Evolutionary conservation across 768 basidiomycete genomes (phyloP), one percentile per base, ranked within the genome.

Genomic region (Vishniacozyma victoriae): DNA sequence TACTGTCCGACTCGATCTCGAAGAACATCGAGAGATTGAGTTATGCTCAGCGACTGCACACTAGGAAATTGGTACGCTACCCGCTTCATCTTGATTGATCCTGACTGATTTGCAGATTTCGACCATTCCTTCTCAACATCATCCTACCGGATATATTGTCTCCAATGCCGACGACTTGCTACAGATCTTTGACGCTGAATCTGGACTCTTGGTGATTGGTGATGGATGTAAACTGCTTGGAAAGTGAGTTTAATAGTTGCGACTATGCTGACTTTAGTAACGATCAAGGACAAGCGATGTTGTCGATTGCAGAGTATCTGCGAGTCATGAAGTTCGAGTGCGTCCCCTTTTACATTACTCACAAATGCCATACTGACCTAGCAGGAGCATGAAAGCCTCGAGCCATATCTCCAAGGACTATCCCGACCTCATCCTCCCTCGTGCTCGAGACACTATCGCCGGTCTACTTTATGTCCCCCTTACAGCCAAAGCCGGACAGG

Each of bases 121-220:
- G 57, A 82, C 82, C n/a, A 75, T 84, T 52, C 76, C 81, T 3
- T 80, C 80, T 1, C 79, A 82, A 35, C 73, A 77, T 35, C 83
- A 85, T 64, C 81, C 85, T 9, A 78, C 80, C 5, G 85, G 84
- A 0, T 86, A 85, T 67, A 84, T 86, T 51, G 81, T 87, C 20
- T 84, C 83, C 47, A 83, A 86, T 60, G 80, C 85, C 1, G 82
- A 87, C 57, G 86, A 89, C 62, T 74, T 88, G 3, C 75, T 89
- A 3, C 77, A 79, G 3, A 67, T 88, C 23, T 87, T 89, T 62
- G 85, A 86, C 60, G 85, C 62, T 37, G 64, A 66, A 49, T 53
- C 57, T 62, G 85, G 85, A 24, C 50, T 74, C 5, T 59, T 75
- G 18, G 70, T 72, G 48, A 74, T 76, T 29, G 74, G 61, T 75